These are phyloP conservation scores for Coemansia sp. DNA, from an alignment of 192 early-diverging fungal species.

Conservation along the genomic window DNA sequence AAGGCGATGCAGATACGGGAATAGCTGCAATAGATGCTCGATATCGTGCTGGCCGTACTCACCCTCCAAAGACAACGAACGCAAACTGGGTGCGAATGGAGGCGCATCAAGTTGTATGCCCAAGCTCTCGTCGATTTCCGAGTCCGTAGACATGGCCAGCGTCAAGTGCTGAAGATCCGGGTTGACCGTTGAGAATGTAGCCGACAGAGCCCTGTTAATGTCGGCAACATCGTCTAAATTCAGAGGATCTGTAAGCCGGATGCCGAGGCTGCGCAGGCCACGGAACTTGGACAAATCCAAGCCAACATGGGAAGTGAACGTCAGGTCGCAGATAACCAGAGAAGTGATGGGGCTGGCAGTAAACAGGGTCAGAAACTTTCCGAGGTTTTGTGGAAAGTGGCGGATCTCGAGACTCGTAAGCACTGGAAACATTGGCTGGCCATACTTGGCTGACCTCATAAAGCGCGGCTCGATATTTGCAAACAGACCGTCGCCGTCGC, in stretches of 20 bases:
- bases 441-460: not conserved
- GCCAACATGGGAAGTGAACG: not conserved
- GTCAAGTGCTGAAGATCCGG: not conserved
- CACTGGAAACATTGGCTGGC: constrained; percentile 11
- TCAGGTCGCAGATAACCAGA: constrained; percentile 7
- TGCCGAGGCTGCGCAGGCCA: not conserved
- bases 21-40: not conserved
- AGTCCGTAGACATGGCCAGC: not conserved
- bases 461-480: no score
- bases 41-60: not conserved
- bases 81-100: constrained; percentile 7
- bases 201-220: not conserved
- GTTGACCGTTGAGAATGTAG: not conserved
- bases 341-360: not conserved
- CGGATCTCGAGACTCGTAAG: constrained; percentile 13
- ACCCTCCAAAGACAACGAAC: not conserved
- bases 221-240: not conserved
- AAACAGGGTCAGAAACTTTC: constrained; percentile 2
- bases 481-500: no score
- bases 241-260: not conserved
- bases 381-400: not conserved
- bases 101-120: not conserved
- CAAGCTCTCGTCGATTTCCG: not conserved
- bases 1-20: not conserved
- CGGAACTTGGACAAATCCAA: constrained; percentile 6